Evolutionary conservation across 106 monocot species (phyloP).

Genomic region (Dendrobium chrysotoxum): DNA sequence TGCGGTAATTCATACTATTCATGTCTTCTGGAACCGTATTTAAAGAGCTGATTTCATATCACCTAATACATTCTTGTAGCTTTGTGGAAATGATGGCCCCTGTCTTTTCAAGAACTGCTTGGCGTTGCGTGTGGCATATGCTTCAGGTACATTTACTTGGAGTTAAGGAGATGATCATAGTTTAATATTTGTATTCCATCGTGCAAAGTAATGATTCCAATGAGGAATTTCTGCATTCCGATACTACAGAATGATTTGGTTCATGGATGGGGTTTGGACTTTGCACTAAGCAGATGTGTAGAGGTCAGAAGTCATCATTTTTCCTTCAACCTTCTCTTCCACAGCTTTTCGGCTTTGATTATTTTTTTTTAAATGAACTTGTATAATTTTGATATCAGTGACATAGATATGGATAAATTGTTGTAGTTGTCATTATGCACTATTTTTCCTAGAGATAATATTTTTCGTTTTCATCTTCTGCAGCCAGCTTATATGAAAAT

Average conservation of each 20-base stretch:
- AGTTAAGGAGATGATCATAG: neutral
- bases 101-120: conserved; percentile 53
- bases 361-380: neutral
- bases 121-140: conserved; percentile 71
- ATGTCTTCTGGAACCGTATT: neutral
- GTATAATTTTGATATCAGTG: neutral
- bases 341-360: neutral
- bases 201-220: neutral
- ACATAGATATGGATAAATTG: neutral
- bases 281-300: conserved; percentile 51
- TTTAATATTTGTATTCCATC: neutral
- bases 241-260: conserved; percentile 51
- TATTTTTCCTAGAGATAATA: neutral
- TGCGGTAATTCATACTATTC: neutral
- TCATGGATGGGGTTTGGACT: conserved; percentile 74
- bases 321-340: neutral
- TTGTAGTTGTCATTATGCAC: neutral
- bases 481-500: conserved; percentile 67
- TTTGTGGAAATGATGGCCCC: conserved; percentile 70
- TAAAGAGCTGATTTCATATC: neutral
- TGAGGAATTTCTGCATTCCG: neutral
- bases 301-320: conserved; percentile 29
- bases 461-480: neutral
- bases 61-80: conserved; percentile 7
- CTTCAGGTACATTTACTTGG: conserved; percentile 31